Percentiles rank a stretch among this genome's conserved stretches.
Evolutionary conservation across 176 grass and related monocot genomes (phyloP).

Genomic region (Rhynchospora breviuscula): DNA sequence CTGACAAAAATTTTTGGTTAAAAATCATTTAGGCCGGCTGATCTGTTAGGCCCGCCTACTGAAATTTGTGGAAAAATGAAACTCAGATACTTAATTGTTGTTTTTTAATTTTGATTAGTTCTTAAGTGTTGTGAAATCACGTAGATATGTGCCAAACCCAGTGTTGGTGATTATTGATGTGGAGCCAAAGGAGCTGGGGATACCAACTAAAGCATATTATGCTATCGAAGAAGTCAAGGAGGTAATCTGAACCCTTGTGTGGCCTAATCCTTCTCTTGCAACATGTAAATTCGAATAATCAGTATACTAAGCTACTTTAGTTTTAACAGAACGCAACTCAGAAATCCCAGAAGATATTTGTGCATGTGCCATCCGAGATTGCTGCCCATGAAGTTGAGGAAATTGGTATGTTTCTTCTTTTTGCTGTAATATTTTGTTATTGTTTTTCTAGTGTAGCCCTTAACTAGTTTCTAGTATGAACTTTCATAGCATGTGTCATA

Average conservation of each 20-base stretch:
- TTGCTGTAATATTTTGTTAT: not conserved
- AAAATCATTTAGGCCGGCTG: not conserved
- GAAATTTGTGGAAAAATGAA: not conserved
- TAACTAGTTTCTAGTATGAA: not conserved
- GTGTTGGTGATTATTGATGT: conserved; percentile 99
- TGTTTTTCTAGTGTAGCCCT: not conserved
- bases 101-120: not conserved
- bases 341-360: conserved; percentile 97
- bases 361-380: conserved; percentile 97
- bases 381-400: conserved; percentile 95
- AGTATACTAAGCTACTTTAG: not conserved
- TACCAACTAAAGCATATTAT: conserved; percentile 95
- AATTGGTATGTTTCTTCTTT: conserved; percentile 47
- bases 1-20: not conserved
- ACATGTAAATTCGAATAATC: conserved; percentile 3
- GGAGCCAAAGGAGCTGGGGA: conserved; percentile 83
- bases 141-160: conserved; percentile 85
- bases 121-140: not conserved
- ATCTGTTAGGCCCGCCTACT: not conserved
- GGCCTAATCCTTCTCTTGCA: not conserved
- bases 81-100: not conserved
- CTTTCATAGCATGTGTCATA: not conserved
- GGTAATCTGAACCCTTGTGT: conserved; percentile 18
- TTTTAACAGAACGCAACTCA: conserved; percentile 79
- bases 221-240: conserved; percentile 95